Percentiles rank a stretch among this genome's conserved stretches.
Conservation (phyloP, 768 basidiomycete genomes). For the Kwoniella heveanensis region DNA sequence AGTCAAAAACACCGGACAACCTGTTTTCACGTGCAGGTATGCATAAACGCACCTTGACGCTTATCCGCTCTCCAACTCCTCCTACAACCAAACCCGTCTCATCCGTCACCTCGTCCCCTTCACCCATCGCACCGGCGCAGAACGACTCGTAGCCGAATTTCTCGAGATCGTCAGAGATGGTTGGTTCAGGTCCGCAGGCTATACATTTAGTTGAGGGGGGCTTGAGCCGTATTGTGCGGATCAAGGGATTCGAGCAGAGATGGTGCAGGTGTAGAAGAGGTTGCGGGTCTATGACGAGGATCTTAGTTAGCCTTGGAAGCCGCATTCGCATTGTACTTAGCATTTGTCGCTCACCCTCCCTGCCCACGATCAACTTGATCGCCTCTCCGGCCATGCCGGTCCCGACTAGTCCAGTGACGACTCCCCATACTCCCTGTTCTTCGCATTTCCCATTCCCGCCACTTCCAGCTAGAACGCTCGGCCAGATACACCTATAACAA, state of each 20-base stretch:
- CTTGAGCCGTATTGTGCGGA: slow-evolving; percentile 81
- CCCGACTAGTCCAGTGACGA: slow-evolving; percentile 85
- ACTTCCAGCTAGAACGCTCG: slow-evolving; percentile 66
- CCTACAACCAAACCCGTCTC: slow-evolving; percentile 10
- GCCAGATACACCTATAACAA: slow-evolving; percentile 93
- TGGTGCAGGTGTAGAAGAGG: slow-evolving; percentile 75
- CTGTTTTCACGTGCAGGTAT: neutral
- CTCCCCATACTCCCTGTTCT: slow-evolving; percentile 84
- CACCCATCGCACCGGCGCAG: slow-evolving; percentile 65
- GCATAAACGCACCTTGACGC: slow-evolving; percentile 52
- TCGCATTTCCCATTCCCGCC: slow-evolving; percentile 75
- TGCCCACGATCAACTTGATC: slow-evolving; percentile 72
- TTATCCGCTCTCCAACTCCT: slow-evolving; percentile 35
- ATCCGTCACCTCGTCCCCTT: slow-evolving; percentile 60
- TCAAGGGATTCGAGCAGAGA: slow-evolving; percentile 69
- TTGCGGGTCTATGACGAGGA: slow-evolving; percentile 48
- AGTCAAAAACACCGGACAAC: too few species aligned
- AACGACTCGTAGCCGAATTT: slow-evolving; percentile 79
- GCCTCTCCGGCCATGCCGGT: slow-evolving; percentile 86
- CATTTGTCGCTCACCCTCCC: slow-evolving; percentile 62
- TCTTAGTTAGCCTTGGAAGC: too few species aligned
- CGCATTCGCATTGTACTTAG: too few species aligned
- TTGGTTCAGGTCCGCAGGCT: slow-evolving; percentile 66
- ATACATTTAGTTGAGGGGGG: slow-evolving; percentile 69
- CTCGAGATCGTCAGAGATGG: slow-evolving; percentile 59